Evolutionary conservation across 306 rosid genomes (phyloP).

Genomic region (Trifolium repens): DNA sequence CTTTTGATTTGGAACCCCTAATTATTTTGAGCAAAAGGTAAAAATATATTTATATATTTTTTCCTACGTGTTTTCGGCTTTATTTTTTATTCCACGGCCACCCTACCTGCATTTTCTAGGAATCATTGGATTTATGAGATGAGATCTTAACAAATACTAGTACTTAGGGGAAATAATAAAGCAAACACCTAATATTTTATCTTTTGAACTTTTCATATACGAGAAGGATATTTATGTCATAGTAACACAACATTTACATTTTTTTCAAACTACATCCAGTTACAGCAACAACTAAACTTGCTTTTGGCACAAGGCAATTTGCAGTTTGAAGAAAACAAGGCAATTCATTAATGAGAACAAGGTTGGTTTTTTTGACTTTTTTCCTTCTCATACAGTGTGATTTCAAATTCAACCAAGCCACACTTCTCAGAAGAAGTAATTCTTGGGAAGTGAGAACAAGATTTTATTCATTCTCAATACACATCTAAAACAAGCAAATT

Average conservation of each 20-base stretch:
- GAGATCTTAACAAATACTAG: too few species aligned
- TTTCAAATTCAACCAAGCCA: constrained; percentile 2
- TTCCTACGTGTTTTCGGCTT: too few species aligned
- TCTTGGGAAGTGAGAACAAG: constrained; percentile 18
- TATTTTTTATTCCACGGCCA: too few species aligned
- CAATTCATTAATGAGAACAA: background rate
- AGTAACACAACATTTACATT: background rate
- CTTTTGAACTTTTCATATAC: too few species aligned
- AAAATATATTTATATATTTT: too few species aligned
- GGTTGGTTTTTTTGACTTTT: too few species aligned
- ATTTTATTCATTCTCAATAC: constrained; percentile 13
- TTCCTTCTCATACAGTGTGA: background rate
- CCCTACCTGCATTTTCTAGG: too few species aligned
- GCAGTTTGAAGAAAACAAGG: background rate
- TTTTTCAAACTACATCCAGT: background rate
- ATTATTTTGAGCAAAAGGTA: too few species aligned
- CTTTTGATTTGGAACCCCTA: too few species aligned
- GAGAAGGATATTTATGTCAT: background rate
- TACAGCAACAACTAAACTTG: constrained; percentile 2
- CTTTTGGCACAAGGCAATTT: background rate
- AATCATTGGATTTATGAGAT: too few species aligned
- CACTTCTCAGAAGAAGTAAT: background rate
- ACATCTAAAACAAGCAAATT: constrained; percentile 9
- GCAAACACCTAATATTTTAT: too few species aligned
- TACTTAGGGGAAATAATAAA: too few species aligned